Percentiles rank a stretch among this genome's conserved stretches.
phyloP scores from a whole-genome alignment of 176 grass and related monocot species.

The Cocos nucifera region DNA sequence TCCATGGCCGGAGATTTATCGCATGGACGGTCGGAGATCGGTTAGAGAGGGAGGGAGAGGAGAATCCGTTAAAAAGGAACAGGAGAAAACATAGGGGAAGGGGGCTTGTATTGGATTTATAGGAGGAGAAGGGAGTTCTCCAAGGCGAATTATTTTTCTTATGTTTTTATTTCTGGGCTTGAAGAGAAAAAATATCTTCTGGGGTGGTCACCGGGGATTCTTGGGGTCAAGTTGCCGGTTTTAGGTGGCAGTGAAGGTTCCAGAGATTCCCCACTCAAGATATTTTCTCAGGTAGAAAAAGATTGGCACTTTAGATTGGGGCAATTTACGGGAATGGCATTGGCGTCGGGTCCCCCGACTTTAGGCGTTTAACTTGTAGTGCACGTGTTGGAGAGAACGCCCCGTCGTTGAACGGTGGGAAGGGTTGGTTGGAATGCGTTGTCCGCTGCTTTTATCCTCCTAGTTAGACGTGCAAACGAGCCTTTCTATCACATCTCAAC shows the following conservation, averaged over 20 bases:
- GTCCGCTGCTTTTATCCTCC: too few species aligned
- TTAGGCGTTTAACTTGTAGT: too few species aligned
- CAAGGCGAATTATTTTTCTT: neutral
- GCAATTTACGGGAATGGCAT: conserved; percentile 36
- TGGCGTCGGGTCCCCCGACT: too few species aligned
- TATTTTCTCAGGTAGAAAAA: neutral
- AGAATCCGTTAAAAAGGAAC: neutral
- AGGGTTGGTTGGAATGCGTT: too few species aligned
- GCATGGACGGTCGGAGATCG: conserved; percentile 2
- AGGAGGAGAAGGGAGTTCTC: too few species aligned
- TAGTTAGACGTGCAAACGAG: too few species aligned
- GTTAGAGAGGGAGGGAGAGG: neutral
- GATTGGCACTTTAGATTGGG: conserved; percentile 3
- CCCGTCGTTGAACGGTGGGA: too few species aligned
- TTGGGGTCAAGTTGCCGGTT: neutral
- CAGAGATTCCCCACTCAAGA: conserved; percentile 33
- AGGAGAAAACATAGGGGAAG: neutral
- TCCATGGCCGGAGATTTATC: conserved; percentile 38
- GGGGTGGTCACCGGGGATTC: neutral
- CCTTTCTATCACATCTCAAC: too few species aligned
- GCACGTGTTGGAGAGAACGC: too few species aligned
- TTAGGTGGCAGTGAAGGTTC: conserved; percentile 50
- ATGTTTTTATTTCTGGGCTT: neutral
- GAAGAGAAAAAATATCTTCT: conserved; percentile 1
- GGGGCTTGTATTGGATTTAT: neutral